Evolutionary conservation across 805 yeast species (phyloP), one percentile per base, ranked within the genome.

Genomic region (Wickerhamomyces rabaulensis): DNA sequence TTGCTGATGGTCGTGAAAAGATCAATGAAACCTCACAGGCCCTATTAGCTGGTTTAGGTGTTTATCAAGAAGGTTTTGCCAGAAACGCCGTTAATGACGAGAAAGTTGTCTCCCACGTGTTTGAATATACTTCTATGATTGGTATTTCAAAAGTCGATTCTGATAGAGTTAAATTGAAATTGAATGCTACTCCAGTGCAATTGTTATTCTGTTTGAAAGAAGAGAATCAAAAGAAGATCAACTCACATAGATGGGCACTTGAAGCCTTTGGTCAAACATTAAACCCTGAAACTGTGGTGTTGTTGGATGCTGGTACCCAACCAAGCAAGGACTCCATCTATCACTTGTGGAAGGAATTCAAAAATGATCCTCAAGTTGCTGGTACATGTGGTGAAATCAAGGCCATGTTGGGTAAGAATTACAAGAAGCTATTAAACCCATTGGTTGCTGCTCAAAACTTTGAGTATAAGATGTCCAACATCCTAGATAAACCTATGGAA

Each of bases 371-470:
- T 2, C 77, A 80, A 45, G 95, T 92, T 19, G 99, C 96, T 3
- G 99, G 99, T 36, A 95, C 97, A 1, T 92, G 99, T 78, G 99
- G 99, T 45, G 98, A 94, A 63, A 92, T 94, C 66, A 84, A 81
- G 53, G 95, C 94, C 0, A 82, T 84, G 64, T 69, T 91, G 45
- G 97, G 98, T 3, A 71, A 70, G 20, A 74, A 70, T 12, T 76
- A 73, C 50, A 64, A 60, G 41, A 71, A 75, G 40, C 68, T 92
- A 39, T 53, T 82, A 15, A 92, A 92, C 61, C 98, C 99, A 9
- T 67, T 92, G 46, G 92, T 92, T 9, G 97, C 98, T 3, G 95
- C 97, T 0, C 98, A 94, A 65, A 92, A 92, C 66, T 92, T 94
- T 65, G 99, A 92, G 64, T 94, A 94, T 65, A 94, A 94, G 66